phyloP scores from a whole-genome alignment of 805 yeast genomes.

The Candida alai region DNA sequence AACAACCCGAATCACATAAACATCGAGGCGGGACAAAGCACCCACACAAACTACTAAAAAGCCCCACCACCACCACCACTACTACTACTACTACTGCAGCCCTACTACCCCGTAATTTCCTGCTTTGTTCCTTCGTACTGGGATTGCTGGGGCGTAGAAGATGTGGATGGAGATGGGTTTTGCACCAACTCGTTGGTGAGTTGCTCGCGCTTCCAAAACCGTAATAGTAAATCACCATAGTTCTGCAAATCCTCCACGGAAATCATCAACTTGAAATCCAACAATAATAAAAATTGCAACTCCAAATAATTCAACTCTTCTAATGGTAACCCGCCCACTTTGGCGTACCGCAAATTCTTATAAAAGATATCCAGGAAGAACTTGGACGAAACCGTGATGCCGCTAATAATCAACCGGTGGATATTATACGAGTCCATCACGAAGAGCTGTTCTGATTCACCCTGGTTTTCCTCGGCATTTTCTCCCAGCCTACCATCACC shows the following conservation, averaged over 20 bases:
- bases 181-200: conserved; percentile 36
- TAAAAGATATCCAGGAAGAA: conserved; percentile 93
- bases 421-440: conserved; percentile 96
- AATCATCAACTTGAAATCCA: conserved; percentile 85
- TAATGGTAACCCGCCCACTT: conserved; percentile 91
- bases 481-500: conserved; percentile 8
- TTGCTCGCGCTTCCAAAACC: conserved; percentile 80
- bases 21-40: no score
- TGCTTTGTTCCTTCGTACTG: conserved; percentile 2
- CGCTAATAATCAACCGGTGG: conserved; percentile 89
- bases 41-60: no score
- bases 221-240: conserved; percentile 80
- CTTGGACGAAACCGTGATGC: conserved; percentile 92
- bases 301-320: conserved; percentile 92
- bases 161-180: conserved; percentile 7
- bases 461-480: conserved; percentile 12
- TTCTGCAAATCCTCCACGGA: conserved; percentile 86
- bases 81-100: no score
- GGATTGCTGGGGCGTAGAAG: no score
- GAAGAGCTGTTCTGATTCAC: conserved; percentile 54
- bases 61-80: no score
- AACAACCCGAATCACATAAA: no score
- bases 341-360: conserved; percentile 90
- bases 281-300: conserved; percentile 75
- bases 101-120: background rate